A percentile compares a stretch with the other conserved stretches of the same genome.
Evolutionary conservation across 495 filamentous ascomycete species (phyloP).

Genomic region (Trichoderma gamsii): DNA sequence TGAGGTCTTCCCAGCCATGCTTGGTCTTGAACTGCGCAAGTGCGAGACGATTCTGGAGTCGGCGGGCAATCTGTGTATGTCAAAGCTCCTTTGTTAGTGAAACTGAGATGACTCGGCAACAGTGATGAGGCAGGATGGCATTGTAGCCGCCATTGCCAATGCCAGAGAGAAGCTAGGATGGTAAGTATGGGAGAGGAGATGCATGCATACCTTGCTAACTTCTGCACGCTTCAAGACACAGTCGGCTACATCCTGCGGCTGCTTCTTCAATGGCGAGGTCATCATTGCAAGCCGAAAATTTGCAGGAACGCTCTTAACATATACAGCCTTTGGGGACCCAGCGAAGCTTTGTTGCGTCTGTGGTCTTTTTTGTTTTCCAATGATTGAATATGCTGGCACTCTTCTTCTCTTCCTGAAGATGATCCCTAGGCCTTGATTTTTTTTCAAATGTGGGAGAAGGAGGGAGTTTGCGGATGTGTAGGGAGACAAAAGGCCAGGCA

Average conservation of each 20-base stretch:
- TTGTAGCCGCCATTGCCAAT: background rate
- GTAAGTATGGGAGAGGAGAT: background rate
- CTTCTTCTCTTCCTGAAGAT: background rate
- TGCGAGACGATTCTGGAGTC: conserved; percentile 85
- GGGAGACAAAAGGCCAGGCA: background rate
- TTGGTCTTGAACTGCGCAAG: conserved; percentile 95
- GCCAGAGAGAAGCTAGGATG: background rate
- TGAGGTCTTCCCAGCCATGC: conserved; percentile 77
- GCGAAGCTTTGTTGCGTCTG: conserved; percentile 3
- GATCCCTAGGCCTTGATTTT: background rate
- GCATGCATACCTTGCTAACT: conserved; percentile 70
- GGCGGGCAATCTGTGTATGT: conserved; percentile 70
- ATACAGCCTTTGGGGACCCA: background rate
- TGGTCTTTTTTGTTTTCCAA: background rate
- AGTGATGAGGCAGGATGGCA: conserved; percentile 3
- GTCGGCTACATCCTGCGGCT: conserved; percentile 61
- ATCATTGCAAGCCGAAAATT: conserved; percentile 29
- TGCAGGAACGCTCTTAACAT: background rate
- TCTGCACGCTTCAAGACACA: conserved; percentile 66
- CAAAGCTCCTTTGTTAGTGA: conserved; percentile 15
- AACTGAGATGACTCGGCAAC: conserved; percentile 16
- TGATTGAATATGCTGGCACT: background rate
- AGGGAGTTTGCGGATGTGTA: background rate
- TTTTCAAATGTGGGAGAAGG: background rate
- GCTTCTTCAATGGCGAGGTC: conserved; percentile 52